Base-by-base conservation (phyloP, 129 eudicot genomes). In the Chrysanthemum seticuspe region DNA sequence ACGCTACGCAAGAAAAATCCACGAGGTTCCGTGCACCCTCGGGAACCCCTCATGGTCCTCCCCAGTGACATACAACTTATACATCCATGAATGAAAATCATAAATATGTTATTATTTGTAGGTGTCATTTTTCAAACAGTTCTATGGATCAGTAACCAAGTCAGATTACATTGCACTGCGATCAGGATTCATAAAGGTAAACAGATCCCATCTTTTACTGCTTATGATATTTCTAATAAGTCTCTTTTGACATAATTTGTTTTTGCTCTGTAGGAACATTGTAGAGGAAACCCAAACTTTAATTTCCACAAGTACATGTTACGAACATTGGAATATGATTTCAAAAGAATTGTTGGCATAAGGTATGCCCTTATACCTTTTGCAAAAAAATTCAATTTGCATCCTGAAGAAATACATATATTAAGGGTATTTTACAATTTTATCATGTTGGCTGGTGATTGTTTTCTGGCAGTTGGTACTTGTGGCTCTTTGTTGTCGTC, bases 401-500 rank as follows among this genome's bases (percentile, higher is more conserved):
- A 21, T 44, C 44, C 36, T 29, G 14, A 15, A 19, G 55, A 40
- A 55, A 65, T 55, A 10, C 13, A 23, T 25, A 40, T 19, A 34
- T 36, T 14, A 18, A 44, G 13, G 34, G 13, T 23, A 53, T 6
- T 48, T 55, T 5, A 66, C 40, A 48, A 4, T 49, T 44, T 18
- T 72, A 45, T 68, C 25, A 36, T 61, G 74, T 56, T 78, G 31
- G 12, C 16, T 8, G 19, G 55, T 36, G 36, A 31, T 74, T 8
- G 1, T 36, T 51, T 62, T 78, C 57, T 44, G 55, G 66, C 89
- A 94, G 99, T 84, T 94, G 97, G 99, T 88, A 84, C 76, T 83
- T 94, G 74, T 94, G 99, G 99, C 85, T 87, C 34, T 94, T 94
- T 78, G 99, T 90, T 31, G 87, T 94, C 29, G 19, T 94, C 53